A percentile compares a stretch with the other conserved stretches of the same genome.
These are phyloP conservation scores for Pichia cephalocereana DNA, from an alignment of 805 yeast genomes.

Conservation along the genomic window DNA sequence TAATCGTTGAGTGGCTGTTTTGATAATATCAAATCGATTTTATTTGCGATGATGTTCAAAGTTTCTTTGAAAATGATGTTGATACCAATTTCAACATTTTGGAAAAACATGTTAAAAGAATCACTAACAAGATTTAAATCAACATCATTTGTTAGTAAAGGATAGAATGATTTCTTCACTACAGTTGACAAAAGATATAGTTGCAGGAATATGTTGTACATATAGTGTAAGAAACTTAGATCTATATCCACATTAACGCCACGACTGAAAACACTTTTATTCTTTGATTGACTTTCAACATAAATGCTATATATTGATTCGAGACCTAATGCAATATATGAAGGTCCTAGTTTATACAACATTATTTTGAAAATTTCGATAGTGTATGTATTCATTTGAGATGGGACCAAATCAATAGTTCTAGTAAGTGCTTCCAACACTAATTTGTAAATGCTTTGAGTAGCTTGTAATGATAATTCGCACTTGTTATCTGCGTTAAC, in stretches of 20 bases:
- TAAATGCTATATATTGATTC: conserved; percentile 49
- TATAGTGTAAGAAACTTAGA: conserved; percentile 15
- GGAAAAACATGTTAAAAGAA: conserved; percentile 20
- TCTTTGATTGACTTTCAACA: conserved; percentile 20
- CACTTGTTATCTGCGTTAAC: conserved; percentile 1
- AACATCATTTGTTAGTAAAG: conserved; percentile 39
- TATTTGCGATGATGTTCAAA: conserved; percentile 40
- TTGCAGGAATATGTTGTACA: conserved; percentile 19
- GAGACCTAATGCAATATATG: conserved; percentile 65
- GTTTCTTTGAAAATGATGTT: conserved; percentile 56
- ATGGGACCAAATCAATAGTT: conserved; percentile 62
- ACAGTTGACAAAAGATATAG: conserved; percentile 60
- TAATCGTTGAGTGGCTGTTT: conserved; percentile 63
- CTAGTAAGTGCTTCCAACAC: conserved; percentile 74
- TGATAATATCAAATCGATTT: conserved; percentile 41
- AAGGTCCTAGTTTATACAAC: conserved; percentile 59
- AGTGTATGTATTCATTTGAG: conserved; percentile 50
- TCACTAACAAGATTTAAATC: conserved; percentile 12
- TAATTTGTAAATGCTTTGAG: conserved; percentile 58
- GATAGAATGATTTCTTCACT: conserved; percentile 65
- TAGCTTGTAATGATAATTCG: conserved; percentile 32
- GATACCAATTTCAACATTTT: conserved; percentile 46
- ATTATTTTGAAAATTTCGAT: conserved; percentile 59
- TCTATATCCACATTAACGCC: conserved; percentile 8
- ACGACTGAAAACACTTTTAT: conserved; percentile 18